These are phyloP conservation scores for Fusarium keratoplasticum DNA, from an alignment of 2,329 filamentous ascomycete genomes.

Conservation along the genomic window DNA sequence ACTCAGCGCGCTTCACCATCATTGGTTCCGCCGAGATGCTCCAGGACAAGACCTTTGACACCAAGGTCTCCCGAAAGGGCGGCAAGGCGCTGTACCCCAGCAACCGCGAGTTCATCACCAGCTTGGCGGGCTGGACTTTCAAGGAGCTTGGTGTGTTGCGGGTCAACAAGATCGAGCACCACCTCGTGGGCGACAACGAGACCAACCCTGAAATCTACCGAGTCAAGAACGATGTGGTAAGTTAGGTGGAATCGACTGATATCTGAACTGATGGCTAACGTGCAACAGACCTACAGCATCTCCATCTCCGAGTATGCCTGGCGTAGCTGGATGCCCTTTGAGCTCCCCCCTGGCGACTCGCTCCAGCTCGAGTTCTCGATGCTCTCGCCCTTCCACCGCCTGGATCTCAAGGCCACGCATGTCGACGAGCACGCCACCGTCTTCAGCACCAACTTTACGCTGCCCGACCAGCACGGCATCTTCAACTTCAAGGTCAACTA, in stretches of 20 bases:
- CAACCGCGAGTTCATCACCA: constrained; percentile 88
- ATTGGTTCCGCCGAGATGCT: constrained; percentile 89
- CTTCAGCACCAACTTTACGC: constrained; percentile 80
- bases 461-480: constrained; percentile 98
- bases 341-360: constrained; percentile 74
- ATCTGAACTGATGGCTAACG: constrained; percentile 40
- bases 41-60: constrained; percentile 89
- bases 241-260: background rate
- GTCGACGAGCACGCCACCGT: constrained; percentile 75
- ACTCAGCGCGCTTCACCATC: constrained; percentile 89
- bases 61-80: constrained; percentile 74
- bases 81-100: constrained; percentile 69
- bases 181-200: constrained; percentile 65
- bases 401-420: constrained; percentile 72
- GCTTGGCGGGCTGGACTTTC: constrained; percentile 94
- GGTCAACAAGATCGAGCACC: constrained; percentile 86
- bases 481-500: constrained; percentile 99
- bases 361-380: constrained; percentile 98
- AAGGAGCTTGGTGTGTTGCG: constrained; percentile 91
- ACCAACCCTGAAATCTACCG: constrained; percentile 91
- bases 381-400: constrained; percentile 96
- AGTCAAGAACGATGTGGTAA: constrained; percentile 96
- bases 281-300: constrained; percentile 79
- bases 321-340: constrained; percentile 81
- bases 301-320: constrained; percentile 87